Base-by-base conservation (phyloP, 2,329 filamentous ascomycete species). In the Magnaporthiopsis poae region DNA sequence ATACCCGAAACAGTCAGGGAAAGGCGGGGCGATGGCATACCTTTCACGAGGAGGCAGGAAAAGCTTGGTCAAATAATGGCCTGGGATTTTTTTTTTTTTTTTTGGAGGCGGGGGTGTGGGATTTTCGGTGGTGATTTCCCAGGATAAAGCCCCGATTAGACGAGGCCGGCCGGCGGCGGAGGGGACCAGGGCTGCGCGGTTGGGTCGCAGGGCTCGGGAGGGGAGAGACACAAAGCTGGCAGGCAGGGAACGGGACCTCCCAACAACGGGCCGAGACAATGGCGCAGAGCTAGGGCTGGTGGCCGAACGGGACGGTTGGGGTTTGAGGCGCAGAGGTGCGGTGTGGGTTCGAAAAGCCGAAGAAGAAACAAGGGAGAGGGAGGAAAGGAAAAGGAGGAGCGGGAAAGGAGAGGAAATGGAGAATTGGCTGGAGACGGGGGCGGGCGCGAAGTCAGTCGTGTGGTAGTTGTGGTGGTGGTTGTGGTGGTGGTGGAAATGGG, bases 121-220 rank as follows among this genome's bases (percentile, higher is more conserved):
- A n/a, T 62, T n/a, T 36, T 29, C 21, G 60, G 25, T 25, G 11
- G 60, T 61, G 60, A 33, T 11, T 61, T 29, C 18, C 12, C 15
- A 33, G 36, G 61, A 62, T 62, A 62, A 62, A 33, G 33, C 61
- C 33, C 27, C 61, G 33, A 62, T 62, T 62, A 62, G 33, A 62
- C 61, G 61, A 62, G 61, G 61, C 61, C n/a, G n/a, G n/a, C 18
- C 21, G n/a, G 21, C 21, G 21, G 21, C 46, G 5, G 15, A 52
- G 46, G 46, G 46, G n/a, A 21, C 46, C 21, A 56, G 46, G 13
- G 46, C 46, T n/a, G 46, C 31, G 9, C 35, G 35, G 60, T 61
- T 61, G 60, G 31, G 27, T 15, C 25, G 60, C 60, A 33, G 31
- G 25, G 31, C 60, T 61, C 60, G 60, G 60, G 31, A 61, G 33